Evolutionary conservation across 2,329 filamentous ascomycete genomes (phyloP).

Genomic region (Fusarium robinianum): DNA sequence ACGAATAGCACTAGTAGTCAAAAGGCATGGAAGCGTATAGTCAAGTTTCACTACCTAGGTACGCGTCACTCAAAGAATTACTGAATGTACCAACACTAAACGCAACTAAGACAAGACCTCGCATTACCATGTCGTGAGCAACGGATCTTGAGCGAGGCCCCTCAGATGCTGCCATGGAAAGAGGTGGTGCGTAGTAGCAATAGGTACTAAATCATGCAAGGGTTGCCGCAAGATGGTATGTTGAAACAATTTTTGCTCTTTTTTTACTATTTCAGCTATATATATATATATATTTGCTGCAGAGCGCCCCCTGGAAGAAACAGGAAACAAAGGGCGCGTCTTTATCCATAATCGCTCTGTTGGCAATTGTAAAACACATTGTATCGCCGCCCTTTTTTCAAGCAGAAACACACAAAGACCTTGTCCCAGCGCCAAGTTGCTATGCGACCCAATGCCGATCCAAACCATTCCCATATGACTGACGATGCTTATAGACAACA

Average conservation of each 20-base stretch:
- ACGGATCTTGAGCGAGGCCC: no score
- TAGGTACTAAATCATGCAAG: no score
- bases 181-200: no score
- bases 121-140: no score
- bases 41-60: no score
- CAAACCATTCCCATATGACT: conserved; percentile 30
- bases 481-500: conserved; percentile 34
- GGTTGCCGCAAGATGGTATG: not conserved
- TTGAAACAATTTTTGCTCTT: conserved; percentile 31
- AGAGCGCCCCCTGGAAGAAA: conserved; percentile 15
- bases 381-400: conserved; percentile 22
- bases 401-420: conserved; percentile 19
- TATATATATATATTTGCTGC: conserved; percentile 21
- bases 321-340: conserved; percentile 15
- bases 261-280: conserved; percentile 27
- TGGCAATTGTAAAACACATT: conserved; percentile 18
- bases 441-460: conserved; percentile 35
- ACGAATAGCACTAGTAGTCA: conserved; percentile 1
- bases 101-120: no score
- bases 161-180: no score
- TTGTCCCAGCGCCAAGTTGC: conserved; percentile 31
- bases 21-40: not conserved
- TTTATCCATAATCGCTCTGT: conserved; percentile 21
- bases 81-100: no score
- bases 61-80: no score